A percentile compares a stretch with the other conserved stretches of the same genome.
Evolutionary conservation across 768 basidiomycete species (phyloP).

Genomic region (Xanthoconium stramineum): DNA sequence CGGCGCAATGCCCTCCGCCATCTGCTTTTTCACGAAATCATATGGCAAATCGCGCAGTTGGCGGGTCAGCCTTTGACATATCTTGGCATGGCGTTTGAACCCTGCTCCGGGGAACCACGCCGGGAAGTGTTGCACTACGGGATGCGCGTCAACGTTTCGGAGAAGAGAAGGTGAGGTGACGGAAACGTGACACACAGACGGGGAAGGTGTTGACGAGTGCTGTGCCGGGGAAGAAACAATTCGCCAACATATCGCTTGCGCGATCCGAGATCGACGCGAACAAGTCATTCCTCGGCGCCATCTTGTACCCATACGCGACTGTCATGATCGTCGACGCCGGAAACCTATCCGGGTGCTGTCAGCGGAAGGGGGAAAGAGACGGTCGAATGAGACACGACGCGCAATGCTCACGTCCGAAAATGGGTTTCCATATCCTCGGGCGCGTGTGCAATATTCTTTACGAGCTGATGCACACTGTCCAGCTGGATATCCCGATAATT

Average conservation of each 20-base stretch:
- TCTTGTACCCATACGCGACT: conserved; percentile 35
- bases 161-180: too few relatives aligned
- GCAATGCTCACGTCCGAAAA: conserved; percentile 13
- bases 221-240: conserved; percentile 30
- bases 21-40: conserved; percentile 20
- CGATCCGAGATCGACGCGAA: conserved; percentile 32
- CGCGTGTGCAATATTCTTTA: conserved; percentile 25
- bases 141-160: too few relatives aligned
- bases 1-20: conserved; percentile 16
- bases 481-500: conserved; percentile 33
- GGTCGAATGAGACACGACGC: not conserved
- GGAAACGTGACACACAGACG: conserved; percentile 13
- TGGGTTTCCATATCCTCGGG: conserved; percentile 29
- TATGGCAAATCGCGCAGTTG: conserved; percentile 16
- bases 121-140: conserved; percentile 25
- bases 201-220: conserved; percentile 32
- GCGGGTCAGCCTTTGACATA: conserved; percentile 16
- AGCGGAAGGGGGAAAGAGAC: too few relatives aligned
- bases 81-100: conserved; percentile 24
- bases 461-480: conserved; percentile 30
- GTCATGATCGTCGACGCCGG: conserved; percentile 32
- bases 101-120: conserved; percentile 31
- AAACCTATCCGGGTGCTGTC: conserved; percentile 13
- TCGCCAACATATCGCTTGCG: conserved; percentile 29
- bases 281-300: conserved; percentile 28